Conservation (phyloP, 2,329 filamentous ascomycete genomes). For the Plectosphaerella plurivora region DNA sequence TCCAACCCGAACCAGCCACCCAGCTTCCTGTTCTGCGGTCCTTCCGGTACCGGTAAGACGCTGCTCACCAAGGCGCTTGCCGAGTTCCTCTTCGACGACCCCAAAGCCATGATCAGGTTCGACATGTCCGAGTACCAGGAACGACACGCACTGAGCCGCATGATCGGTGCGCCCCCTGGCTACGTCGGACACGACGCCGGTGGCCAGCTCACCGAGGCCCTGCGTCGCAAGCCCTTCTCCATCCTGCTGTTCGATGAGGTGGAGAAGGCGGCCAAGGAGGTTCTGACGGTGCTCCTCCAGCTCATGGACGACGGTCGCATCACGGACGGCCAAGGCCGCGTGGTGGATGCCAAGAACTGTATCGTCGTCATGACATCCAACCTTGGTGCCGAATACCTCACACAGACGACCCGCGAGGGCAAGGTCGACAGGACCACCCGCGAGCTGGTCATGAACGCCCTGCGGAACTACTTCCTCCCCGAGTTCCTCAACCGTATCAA, state of each 20-base stretch:
- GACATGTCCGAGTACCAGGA: conserved; percentile 99
- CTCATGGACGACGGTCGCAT: conserved; percentile 99
- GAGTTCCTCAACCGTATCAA: conserved; percentile 99
- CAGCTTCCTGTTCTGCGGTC: conserved; percentile 97
- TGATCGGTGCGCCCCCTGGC: conserved; percentile 96
- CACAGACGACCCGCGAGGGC: conserved; percentile 75
- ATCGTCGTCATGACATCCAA: conserved; percentile 99
- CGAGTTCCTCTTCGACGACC: conserved; percentile 95
- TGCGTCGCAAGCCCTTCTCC: conserved; percentile 93
- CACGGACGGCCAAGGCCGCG: conserved; percentile 92
- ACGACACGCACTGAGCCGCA: conserved; percentile 87
- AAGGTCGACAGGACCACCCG: conserved; percentile 79
- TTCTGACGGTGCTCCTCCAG: conserved; percentile 94
- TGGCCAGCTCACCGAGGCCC: conserved; percentile 90
- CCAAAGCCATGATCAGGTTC: conserved; percentile 97
- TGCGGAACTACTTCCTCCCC: conserved; percentile 94
- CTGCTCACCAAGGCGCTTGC: conserved; percentile 93
- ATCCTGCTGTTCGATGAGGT: conserved; percentile 98
- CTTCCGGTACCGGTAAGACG: conserved; percentile 97
- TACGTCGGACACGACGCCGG: conserved; percentile 97
- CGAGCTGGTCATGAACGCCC: conserved; percentile 84
- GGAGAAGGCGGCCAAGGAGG: conserved; percentile 97
- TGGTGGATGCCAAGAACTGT: conserved; percentile 94
- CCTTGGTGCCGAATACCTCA: conserved; percentile 88
- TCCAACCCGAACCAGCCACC: conserved; percentile 95